Evolutionary conservation across 2,329 filamentous ascomycete genomes (phyloP).

Genomic region (Zymoseptoria ardabiliae): DNA sequence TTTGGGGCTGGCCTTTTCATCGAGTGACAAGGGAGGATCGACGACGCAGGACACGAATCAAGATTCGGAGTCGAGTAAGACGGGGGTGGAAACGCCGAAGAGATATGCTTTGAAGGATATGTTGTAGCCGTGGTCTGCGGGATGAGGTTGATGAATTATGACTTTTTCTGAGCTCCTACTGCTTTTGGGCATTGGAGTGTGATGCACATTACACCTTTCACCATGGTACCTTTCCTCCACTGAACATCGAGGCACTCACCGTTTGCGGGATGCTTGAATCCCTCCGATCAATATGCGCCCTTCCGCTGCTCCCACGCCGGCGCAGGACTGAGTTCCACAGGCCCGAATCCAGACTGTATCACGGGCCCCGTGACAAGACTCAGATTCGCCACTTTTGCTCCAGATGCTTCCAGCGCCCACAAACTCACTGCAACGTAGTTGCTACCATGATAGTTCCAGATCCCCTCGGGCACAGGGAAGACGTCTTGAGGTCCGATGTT

Average conservation of each 20-base stretch:
- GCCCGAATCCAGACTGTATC: conserved; percentile 30
- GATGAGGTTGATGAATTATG: neutral
- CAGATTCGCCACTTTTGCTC: conserved; percentile 47
- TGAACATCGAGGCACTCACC: too few species aligned
- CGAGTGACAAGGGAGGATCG: conserved; percentile 6
- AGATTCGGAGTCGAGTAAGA: conserved; percentile 1
- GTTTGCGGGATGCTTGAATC: too few species aligned
- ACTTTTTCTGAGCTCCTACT: neutral
- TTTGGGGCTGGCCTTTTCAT: conserved; percentile 8
- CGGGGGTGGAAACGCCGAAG: conserved; percentile 1
- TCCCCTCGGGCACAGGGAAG: conserved; percentile 67
- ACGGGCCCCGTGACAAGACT: conserved; percentile 23
- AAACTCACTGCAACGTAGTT: conserved; percentile 64
- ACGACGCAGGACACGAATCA: neutral
- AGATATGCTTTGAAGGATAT: conserved; percentile 1
- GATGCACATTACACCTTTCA: neutral
- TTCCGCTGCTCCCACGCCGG: conserved; percentile 24
- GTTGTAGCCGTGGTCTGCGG: neutral
- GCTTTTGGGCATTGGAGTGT: neutral
- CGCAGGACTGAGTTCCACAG: conserved; percentile 24
- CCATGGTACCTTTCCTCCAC: neutral
- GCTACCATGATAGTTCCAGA: conserved; percentile 61
- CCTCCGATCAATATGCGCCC: conserved; percentile 24
- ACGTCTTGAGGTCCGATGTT: conserved; percentile 67
- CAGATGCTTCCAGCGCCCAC: conserved; percentile 56